Evolutionary conservation across 371 early-diverging fungal genomes (phyloP).

Genomic region (Apophysomyces trapeziformis): DNA sequence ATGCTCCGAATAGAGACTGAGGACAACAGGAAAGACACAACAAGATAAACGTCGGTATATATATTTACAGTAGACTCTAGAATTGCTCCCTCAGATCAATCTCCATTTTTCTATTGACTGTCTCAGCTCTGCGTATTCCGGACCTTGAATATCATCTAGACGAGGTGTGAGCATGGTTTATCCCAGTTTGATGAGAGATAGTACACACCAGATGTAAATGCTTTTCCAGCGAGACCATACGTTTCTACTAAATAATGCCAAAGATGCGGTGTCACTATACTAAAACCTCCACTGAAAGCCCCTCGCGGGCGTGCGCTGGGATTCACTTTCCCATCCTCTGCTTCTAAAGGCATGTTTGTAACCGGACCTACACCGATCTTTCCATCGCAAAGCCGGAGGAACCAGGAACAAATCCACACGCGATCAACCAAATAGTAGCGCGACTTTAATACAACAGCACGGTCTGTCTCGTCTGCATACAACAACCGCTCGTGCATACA

Average conservation of each 20-base stretch:
- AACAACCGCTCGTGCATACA: conserved; percentile 43
- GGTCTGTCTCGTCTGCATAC: conserved; percentile 38
- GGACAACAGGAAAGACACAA: too few species aligned
- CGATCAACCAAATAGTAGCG: conserved; percentile 48
- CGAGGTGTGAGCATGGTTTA: not conserved
- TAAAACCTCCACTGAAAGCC: conserved; percentile 41
- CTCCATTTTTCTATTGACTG: conserved; percentile 43
- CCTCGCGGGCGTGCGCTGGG: conserved; percentile 42
- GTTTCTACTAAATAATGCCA: conserved; percentile 49
- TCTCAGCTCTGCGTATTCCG: conserved; percentile 39
- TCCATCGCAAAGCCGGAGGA: conserved; percentile 52
- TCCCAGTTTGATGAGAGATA: not conserved
- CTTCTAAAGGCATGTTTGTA: conserved; percentile 38
- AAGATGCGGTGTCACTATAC: conserved; percentile 43
- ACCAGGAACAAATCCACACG: conserved; percentile 50
- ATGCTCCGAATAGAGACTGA: too few species aligned
- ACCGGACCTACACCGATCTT: conserved; percentile 41
- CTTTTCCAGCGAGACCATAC: conserved; percentile 40
- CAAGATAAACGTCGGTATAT: not conserved
- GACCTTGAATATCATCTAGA: conserved; percentile 37
- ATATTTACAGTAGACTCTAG: not conserved
- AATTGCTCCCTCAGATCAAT: conserved; percentile 18
- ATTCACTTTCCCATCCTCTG: conserved; percentile 29
- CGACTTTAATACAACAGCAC: conserved; percentile 23
- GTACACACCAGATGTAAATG: conserved; percentile 40